A percentile compares a stretch with the other conserved stretches of the same genome.
These are phyloP conservation scores for Penicillium soppii DNA, from an alignment of 495 filamentous ascomycete genomes.

Conservation along the genomic window DNA sequence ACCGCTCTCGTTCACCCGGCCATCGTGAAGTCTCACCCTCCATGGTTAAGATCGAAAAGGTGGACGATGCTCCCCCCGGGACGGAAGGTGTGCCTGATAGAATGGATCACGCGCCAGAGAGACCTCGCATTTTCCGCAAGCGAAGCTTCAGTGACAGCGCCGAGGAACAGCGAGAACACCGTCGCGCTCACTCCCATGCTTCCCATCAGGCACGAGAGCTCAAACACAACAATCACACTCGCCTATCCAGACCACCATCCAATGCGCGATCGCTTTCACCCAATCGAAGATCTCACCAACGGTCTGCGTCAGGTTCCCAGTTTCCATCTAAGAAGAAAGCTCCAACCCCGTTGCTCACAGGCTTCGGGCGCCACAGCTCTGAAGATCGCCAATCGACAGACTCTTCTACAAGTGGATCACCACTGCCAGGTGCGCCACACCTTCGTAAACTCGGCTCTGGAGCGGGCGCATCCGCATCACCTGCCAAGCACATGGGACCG, in stretches of 20 bases:
- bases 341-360: conserved; percentile 52
- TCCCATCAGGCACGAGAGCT: conserved; percentile 25
- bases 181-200: conserved; percentile 21
- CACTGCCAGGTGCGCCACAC: conserved; percentile 61
- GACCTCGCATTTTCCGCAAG: conserved; percentile 32
- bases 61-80: conserved; percentile 30
- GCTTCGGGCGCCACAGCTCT: conserved; percentile 45
- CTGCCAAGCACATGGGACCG: conserved; percentile 63
- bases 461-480: conserved; percentile 57
- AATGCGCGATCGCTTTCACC: conserved; percentile 66
- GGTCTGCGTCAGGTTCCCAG: conserved; percentile 63
- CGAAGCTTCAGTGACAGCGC: conserved; percentile 45
- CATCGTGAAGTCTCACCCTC: conserved; percentile 29
- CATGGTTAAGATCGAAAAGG: conserved; percentile 39
- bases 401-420: conserved; percentile 70
- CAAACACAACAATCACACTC: conserved; percentile 24
- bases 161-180: conserved; percentile 33
- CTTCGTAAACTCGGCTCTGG: conserved; percentile 63
- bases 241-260: conserved; percentile 31
- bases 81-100: conserved; percentile 20
- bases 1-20: conserved; percentile 25
- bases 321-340: conserved; percentile 41
- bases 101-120: conserved; percentile 15
- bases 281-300: conserved; percentile 53
- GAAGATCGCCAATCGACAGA: conserved; percentile 72